Base-by-base conservation (phyloP, 345 rosid species). In the Erucastrum elatum region DNA sequence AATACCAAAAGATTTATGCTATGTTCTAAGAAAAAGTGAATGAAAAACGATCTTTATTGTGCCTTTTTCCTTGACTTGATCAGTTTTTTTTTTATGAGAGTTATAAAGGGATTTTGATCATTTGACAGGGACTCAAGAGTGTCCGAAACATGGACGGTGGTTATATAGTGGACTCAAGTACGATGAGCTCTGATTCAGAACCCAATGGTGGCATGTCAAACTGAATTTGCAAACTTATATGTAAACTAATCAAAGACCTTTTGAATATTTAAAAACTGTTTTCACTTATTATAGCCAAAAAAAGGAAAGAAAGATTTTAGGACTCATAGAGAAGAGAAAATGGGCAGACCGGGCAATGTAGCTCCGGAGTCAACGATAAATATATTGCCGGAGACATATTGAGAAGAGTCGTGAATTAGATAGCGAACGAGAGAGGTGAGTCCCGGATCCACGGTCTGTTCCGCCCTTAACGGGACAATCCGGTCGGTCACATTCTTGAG, bases 61-160 rank as follows among this genome's bases (percentile, higher is more conserved):
- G 49, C 35, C 8, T 9, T 13, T 37, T 34, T 61, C 60, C 30
- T 33, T 12, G 29, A 49, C n/a, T 61, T 2, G 3, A n/a, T 53
- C 35, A 35, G 13, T 33, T 53, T 49, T 5, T 61, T 31, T 0
- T n/a, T n/a, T n/a, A 31, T 64, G 69, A 59, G 26, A 49, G 61
- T 39, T 11, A 26, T 4, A 2, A 3, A 3, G 30, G 11, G 9
- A 2, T 37, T 66, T 49, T n/a, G 16, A 34, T 44, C 2, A 63
- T 64, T 59, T 63, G 17, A 70, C 70, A 94, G 93, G 98, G 96
- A 4, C 89, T 84, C 84, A 89, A 86, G 83, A 80, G 73, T 77
- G 90, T 87, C 58, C 78, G 71, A 77, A 85, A 94, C 83, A 87
- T 94, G 93, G 91, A 88, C 72, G 97, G 96, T 79, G 94, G 98